Evolutionary conservation across 1,139 yeast species (phyloP), one percentile per base, ranked within the genome.

Genomic region (Torulaspora pretoriensis): DNA sequence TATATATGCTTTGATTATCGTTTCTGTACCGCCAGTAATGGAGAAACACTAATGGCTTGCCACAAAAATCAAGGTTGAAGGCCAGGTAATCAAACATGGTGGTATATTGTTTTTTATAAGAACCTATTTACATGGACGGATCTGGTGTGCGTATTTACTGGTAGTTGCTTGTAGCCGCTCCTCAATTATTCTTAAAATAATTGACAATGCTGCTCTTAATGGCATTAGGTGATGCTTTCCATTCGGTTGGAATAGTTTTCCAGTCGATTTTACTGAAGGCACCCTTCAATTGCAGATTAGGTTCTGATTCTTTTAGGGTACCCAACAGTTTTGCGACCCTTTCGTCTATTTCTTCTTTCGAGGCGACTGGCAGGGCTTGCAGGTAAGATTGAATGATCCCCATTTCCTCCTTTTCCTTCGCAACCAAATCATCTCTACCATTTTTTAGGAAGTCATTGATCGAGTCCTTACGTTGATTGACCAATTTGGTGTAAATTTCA

Each of bases 361-460:
- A 61, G 1, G 84, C 75, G 36, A 80, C 75, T 7, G 81, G 80
- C 22, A 82, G 61, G 29, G 63, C 54, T 2, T 55, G 48, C 36
- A 74, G 56, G 49, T 80, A 75, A 30, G 65, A 61, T 25, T 70
- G 54, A 35, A 82, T 68, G 35, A 79, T 64, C 0, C 57, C 64
- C 25, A 75, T 63, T 61, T 81, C 86, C 29, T 68, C 63, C 23
- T 67, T 55, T 62, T 82, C 89, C 49, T 72, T 77, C 24, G 71
- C 73, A 3, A 76, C 84, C 48, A 81, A 63, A 52, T 81, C 88
- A 2, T 68, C 68, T 42, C 86, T 71, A 12, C 72, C 68, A 37
- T 78, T 77, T 27, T 69, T 68, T 28, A 62, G 48, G 56, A 74
- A 82, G 52, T 79, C 80, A 6, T 62, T 68, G 34, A 78, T 77